A percentile compares a stretch with the other conserved stretches of the same genome.
Evolutionary conservation across 179 eudicot genomes (phyloP).

Genomic region (Carnegiea gigantea): DNA sequence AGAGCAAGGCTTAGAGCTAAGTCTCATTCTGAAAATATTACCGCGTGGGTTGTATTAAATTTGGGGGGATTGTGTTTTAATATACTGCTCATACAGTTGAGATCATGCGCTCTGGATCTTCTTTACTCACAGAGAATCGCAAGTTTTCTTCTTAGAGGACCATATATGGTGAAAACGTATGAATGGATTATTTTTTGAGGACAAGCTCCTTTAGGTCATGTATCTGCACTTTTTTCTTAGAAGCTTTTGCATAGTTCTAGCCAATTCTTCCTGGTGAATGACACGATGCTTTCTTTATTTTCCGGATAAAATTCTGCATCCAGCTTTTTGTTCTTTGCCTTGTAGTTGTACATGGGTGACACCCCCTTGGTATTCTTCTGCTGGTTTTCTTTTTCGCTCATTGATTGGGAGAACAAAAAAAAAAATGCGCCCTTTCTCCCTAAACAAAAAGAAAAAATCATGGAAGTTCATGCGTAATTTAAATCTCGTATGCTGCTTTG

Average conservation of each 20-base stretch:
- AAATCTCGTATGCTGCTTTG: constrained; percentile 10
- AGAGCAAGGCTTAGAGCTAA: not conserved
- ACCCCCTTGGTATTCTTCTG: not conserved
- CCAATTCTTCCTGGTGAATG: not conserved
- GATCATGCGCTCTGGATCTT: not conserved
- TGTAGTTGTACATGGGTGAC: not conserved
- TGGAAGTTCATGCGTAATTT: not conserved
- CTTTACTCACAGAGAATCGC: not conserved
- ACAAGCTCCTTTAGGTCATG: no score
- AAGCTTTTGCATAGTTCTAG: not conserved
- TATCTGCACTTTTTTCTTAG: not conserved
- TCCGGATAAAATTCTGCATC: not conserved
- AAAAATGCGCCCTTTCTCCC: not conserved
- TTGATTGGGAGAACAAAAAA: no score
- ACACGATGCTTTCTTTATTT: not conserved
- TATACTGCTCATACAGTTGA: no score
- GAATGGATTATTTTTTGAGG: not conserved
- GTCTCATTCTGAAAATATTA: not conserved
- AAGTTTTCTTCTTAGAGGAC: not conserved
- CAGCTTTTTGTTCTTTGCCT: not conserved
- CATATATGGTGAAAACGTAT: not conserved
- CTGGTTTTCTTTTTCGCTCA: not conserved
- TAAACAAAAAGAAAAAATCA: not conserved
- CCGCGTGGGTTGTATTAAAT: not conserved
- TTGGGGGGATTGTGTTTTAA: not conserved